These are phyloP conservation scores for Urtica urens DNA, from an alignment of 306 rosid genomes.

Conservation along the genomic window DNA sequence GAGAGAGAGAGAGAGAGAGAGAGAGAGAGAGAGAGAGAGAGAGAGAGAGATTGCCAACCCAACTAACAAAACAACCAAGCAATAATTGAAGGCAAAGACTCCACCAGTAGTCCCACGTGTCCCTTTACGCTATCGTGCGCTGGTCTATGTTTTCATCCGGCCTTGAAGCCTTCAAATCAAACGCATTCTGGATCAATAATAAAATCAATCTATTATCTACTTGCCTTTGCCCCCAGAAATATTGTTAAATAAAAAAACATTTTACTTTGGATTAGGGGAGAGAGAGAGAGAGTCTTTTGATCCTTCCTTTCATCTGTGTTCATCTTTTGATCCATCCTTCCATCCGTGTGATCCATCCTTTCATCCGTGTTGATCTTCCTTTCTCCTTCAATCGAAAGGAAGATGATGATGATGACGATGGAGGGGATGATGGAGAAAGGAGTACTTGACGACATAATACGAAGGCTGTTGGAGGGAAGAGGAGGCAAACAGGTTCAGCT, in stretches of 20 bases:
- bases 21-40: neutral
- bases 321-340: neutral
- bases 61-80: conserved; percentile 11
- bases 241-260: conserved; percentile 1
- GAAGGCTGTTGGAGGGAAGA: conserved; percentile 73
- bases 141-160: conserved; percentile 17
- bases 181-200: too few species aligned
- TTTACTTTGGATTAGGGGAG: neutral
- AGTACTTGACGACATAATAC: conserved; percentile 64
- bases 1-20: neutral
- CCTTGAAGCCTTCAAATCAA: conserved; percentile 59
- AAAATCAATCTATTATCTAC: neutral
- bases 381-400: neutral
- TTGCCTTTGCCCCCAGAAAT: conserved; percentile 19
- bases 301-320: neutral
- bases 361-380: conserved; percentile 1
- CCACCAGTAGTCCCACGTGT: conserved; percentile 11
- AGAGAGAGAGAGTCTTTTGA: neutral
- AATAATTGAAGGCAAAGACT: neutral
- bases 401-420: conserved; percentile 65
- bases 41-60: neutral
- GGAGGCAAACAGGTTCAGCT: conserved; percentile 92
- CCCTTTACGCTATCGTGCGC: conserved; percentile 15
- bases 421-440: conserved; percentile 75
- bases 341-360: neutral